Evolutionary conservation across 306 rosid species (phyloP).

Genomic region (Elaeagnus macrophylla): DNA sequence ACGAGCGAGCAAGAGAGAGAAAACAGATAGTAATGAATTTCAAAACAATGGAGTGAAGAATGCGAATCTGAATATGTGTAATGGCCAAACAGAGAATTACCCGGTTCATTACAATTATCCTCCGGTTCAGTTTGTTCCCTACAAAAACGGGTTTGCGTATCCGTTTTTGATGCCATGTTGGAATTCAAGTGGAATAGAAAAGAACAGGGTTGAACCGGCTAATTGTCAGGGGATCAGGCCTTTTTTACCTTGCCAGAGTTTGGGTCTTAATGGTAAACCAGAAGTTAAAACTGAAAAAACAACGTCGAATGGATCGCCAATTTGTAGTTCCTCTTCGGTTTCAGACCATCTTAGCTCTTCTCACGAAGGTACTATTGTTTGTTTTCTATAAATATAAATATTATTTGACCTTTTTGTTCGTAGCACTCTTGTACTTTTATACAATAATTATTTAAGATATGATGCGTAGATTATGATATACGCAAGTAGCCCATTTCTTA

Average conservation of each 20-base stretch:
- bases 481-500: no score
- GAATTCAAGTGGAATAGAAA: conserved; percentile 6
- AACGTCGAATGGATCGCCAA: conserved; percentile 34
- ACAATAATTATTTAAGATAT: no score
- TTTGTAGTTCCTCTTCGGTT: conserved; percentile 44
- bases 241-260: conserved; percentile 5
- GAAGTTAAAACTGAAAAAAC: conserved; percentile 16
- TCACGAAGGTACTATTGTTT: conserved; percentile 40
- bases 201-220: conserved; percentile 12
- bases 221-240: conserved; percentile 24
- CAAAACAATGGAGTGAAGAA: not conserved
- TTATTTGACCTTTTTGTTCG: no score
- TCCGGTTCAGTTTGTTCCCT: conserved; percentile 28
- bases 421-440: no score
- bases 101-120: conserved; percentile 9
- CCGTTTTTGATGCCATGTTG: conserved; percentile 33
- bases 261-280: conserved; percentile 3
- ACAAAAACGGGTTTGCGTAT: conserved; percentile 22
- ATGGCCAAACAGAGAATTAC: conserved; percentile 4
- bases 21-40: not conserved
- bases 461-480: no score
- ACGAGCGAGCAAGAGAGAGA: conserved; percentile 26
- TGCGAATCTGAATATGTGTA: conserved; percentile 15
- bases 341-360: conserved; percentile 43
- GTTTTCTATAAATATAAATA: no score